Evolutionary conservation across 495 filamentous ascomycete genomes (phyloP), one percentile per base, ranked within the genome.

Genomic region (Platismatia glauca): DNA sequence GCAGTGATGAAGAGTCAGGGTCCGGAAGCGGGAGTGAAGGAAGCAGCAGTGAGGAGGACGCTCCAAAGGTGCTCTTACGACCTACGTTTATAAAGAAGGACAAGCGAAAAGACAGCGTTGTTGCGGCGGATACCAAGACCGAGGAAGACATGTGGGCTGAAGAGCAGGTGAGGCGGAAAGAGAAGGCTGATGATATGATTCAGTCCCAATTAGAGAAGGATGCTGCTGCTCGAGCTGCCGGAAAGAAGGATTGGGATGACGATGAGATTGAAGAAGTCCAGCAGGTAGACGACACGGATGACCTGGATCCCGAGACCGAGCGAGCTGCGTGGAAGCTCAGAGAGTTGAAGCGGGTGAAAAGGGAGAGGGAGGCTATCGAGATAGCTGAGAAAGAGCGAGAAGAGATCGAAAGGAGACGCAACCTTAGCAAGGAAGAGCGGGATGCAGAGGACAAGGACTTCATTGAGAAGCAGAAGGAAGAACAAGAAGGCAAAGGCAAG

Each of bases 21-120:
- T 53, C 65, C 72, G 65, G 22, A 64, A 64, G 69, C 46, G 71
- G 60, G 3, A 66, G 61, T 20, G 82, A 85, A 63, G 82, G 83
- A 53, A 82, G 79, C 59, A 86, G 82, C 62, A 82, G 79, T 7
- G 86, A 88, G 68, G 88, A 91, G 57, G 91, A 95, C 68, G 85
- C 87, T 16, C 86, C 87, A 0, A 82, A 84, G 53, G 81, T 84
- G 58, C 84, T 97, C 64, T 76, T 95, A 60, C 85, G 92, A 52
- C 94, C 94, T 13, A 95, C 89, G 27, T 97, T 99, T 72, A 87
- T 97, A 59, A 89, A 89, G 44, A 96, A 97, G 69, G 83, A 80
- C 57, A 81, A 90, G 64, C 84, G 94, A 53, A 78, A 78, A 50
- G 70, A 69, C 41, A 70, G 64, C 7, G 68, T 44, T 53, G 61